Evolutionary conservation across 257 asterid genomes (phyloP).

Genomic region (Solanum pennellii): DNA sequence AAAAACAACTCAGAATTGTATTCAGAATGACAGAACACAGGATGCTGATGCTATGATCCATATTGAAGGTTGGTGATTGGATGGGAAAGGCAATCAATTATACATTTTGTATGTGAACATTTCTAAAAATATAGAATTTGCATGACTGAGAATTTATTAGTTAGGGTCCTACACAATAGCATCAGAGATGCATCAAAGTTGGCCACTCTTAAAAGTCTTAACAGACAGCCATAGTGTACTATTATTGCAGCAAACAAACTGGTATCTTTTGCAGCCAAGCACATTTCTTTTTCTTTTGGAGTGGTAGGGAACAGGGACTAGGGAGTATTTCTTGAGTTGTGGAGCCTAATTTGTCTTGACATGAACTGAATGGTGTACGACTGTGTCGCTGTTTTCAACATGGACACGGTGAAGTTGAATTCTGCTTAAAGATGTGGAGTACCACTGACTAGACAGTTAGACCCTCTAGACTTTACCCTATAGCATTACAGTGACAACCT

Average conservation of each 20-base stretch:
- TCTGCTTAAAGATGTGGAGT: neutral
- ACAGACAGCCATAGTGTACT: neutral
- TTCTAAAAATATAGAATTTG: neutral
- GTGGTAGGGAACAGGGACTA: neutral
- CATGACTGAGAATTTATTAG: slow-evolving; percentile 8
- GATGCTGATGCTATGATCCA: neutral
- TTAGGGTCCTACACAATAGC: slow-evolving; percentile 10
- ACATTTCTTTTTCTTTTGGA: neutral
- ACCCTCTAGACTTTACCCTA: neutral
- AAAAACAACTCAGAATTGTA: neutral
- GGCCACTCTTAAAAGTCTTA: neutral
- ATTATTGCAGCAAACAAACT: neutral
- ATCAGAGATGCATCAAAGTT: neutral
- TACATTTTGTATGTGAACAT: neutral
- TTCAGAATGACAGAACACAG: neutral
- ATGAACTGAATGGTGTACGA: neutral
- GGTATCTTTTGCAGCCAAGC: neutral
- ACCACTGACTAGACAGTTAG: neutral
- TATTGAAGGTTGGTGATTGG: slow-evolving; percentile 4
- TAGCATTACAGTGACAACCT: neutral
- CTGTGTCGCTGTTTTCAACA: neutral
- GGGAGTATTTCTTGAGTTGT: neutral
- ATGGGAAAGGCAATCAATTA: neutral
- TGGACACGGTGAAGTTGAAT: neutral
- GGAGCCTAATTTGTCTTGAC: neutral